phyloP scores from a whole-genome alignment of 805 yeast genomes.

The Ogataea nitratoaversa region DNA sequence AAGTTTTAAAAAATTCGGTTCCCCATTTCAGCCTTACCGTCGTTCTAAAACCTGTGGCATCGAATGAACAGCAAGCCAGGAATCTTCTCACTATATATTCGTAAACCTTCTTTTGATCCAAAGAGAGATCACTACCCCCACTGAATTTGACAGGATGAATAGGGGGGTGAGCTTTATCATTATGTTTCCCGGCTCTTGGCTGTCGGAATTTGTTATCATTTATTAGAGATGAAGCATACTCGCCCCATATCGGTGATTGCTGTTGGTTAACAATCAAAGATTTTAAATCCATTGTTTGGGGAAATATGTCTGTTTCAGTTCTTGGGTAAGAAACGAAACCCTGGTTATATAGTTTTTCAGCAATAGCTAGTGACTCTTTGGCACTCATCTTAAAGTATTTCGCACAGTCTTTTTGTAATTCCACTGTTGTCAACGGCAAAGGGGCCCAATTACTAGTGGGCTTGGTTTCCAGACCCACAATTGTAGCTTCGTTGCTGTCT shows the following conservation, averaged over 20 bases:
- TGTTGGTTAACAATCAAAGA: constrained; percentile 58
- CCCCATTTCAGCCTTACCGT: constrained; percentile 72
- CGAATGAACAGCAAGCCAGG: constrained; percentile 86
- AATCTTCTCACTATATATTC: constrained; percentile 84
- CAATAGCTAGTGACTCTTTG: constrained; percentile 67
- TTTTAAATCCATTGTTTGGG: constrained; percentile 66
- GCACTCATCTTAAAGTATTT: constrained; percentile 71
- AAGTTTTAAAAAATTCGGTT: constrained; percentile 61
- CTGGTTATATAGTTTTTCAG: constrained; percentile 79
- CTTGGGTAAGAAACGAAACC: constrained; percentile 95
- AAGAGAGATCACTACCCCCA: constrained; percentile 27
- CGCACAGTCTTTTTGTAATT: constrained; percentile 83
- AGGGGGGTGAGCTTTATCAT: constrained; percentile 98
- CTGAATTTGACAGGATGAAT: constrained; percentile 73
- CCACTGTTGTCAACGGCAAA: constrained; percentile 90
- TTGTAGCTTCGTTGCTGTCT: constrained; percentile 42
- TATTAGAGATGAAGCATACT: constrained; percentile 50
- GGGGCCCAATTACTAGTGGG: constrained; percentile 81
- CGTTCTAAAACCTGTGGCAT: constrained; percentile 75
- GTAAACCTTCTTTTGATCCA: constrained; percentile 66
- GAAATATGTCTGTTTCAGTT: constrained; percentile 92
- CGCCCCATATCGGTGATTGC: constrained; percentile 61
- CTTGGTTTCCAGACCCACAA: constrained; percentile 46
- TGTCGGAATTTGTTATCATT: constrained; percentile 42
- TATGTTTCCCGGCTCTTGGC: constrained; percentile 79